These are phyloP conservation scores for Yarrowia yakushimensis DNA, from an alignment of 805 yeast species.

Conservation along the genomic window DNA sequence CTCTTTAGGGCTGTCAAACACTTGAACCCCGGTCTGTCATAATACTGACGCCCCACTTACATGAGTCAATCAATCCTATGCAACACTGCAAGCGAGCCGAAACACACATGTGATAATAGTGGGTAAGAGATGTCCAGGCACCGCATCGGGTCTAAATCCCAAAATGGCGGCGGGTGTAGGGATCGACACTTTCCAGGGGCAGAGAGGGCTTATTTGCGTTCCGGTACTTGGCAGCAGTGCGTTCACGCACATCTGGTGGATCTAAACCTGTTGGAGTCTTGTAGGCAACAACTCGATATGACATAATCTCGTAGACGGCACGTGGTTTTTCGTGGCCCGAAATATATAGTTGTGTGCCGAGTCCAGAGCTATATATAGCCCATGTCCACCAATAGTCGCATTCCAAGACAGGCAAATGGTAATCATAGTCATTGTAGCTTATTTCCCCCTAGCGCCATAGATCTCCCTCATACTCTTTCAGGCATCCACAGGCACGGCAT, in stretches of 20 bases:
- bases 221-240: background rate
- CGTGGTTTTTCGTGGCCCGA: too few relatives aligned
- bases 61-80: background rate
- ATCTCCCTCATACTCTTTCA: background rate
- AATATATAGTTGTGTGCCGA: too few relatives aligned
- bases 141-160: background rate
- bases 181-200: constrained; percentile 14
- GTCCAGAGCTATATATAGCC: too few relatives aligned
- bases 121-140: background rate
- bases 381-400: too few relatives aligned
- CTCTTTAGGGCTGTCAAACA: background rate
- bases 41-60: background rate
- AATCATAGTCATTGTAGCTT: background rate
- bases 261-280: background rate
- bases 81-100: constrained; percentile 5
- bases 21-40: background rate
- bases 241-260: background rate
- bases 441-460: background rate
- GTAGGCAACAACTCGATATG: too few relatives aligned
- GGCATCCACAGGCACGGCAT: background rate
- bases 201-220: too few relatives aligned
- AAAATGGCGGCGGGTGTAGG: background rate
- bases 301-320: too few relatives aligned
- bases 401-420: background rate
- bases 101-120: background rate